Evolutionary conservation across 1,284 basidiomycete species (phyloP).

Genomic region (Ustilago curta): DNA sequence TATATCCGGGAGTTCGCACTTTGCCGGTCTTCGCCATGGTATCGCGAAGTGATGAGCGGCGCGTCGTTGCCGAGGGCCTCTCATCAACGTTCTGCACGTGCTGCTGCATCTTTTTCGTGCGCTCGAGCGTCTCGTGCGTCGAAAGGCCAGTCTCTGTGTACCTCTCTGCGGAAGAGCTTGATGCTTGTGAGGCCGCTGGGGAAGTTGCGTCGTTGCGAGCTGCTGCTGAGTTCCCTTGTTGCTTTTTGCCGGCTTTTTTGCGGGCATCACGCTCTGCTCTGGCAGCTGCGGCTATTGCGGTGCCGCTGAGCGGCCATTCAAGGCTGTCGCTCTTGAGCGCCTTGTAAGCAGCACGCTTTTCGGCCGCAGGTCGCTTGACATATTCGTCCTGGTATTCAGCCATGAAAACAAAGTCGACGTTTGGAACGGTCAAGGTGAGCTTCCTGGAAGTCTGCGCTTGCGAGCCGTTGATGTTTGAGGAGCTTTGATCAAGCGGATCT

Average conservation of each 20-base stretch:
- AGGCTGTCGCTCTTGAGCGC: conserved; percentile 49
- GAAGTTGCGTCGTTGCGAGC: not conserved
- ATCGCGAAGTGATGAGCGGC: conserved; percentile 33
- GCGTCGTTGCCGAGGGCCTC: conserved; percentile 7
- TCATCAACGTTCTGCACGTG: not conserved
- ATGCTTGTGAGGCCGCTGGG: not conserved
- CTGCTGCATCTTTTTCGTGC: conserved; percentile 46
- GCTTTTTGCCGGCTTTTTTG: conserved; percentile 9
- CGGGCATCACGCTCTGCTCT: not conserved
- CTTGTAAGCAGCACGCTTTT: conserved; percentile 57
- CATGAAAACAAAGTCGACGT: conserved; percentile 41
- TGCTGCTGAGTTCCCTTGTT: not conserved
- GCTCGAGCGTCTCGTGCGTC: conserved; percentile 51
- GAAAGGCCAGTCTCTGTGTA: conserved; percentile 37
- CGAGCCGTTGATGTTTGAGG: not conserved
- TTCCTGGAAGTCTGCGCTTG: conserved; percentile 15
- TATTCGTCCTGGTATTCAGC: conserved; percentile 56
- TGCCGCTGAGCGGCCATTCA: conserved; percentile 51
- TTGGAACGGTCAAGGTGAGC: conserved; percentile 46
- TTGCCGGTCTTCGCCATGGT: conserved; percentile 36
- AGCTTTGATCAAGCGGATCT: not conserved
- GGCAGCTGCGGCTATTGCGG: not conserved
- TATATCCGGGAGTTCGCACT: conserved; percentile 39
- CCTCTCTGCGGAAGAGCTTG: conserved; percentile 8
- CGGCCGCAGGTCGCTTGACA: conserved; percentile 44